phyloP scores from a whole-genome alignment of 345 rosid species.

The Ricinus communis region DNA sequence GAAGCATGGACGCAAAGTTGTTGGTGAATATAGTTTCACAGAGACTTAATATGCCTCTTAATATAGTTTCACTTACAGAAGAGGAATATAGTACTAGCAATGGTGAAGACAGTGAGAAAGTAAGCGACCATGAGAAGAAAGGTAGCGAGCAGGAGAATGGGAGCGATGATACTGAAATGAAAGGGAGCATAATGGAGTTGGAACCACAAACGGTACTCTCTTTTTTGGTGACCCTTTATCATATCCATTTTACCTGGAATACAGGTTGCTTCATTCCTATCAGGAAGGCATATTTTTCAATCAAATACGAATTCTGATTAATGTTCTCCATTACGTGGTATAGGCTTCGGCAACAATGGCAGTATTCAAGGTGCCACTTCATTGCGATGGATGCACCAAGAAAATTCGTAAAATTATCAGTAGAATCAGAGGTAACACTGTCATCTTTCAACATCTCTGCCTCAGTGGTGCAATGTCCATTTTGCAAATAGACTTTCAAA shows the following conservation, averaged over 20 bases:
- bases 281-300: no score
- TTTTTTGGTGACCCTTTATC: neutral
- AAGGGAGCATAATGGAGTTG: constrained; percentile 37
- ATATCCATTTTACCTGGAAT: no score
- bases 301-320: no score
- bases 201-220: neutral
- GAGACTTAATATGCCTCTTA: constrained; percentile 52
- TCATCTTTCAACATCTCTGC: neutral
- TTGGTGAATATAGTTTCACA: constrained; percentile 38
- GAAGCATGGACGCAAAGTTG: constrained; percentile 63
- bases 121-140: neutral
- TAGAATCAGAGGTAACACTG: neutral
- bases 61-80: constrained; percentile 60
- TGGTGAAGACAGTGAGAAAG: constrained; percentile 13
- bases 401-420: neutral
- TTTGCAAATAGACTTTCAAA: no score
- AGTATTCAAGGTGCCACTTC: constrained; percentile 8
- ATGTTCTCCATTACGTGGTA: neutral
- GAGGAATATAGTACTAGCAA: constrained; percentile 33
- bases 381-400: neutral
- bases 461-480: neutral
- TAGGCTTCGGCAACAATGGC: neutral
- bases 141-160: constrained; percentile 25
- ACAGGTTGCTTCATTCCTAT: no score
- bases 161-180: neutral